These are phyloP conservation scores for Dioszegia hungarica DNA, from an alignment of 768 basidiomycete species.

Conservation along the genomic window DNA sequence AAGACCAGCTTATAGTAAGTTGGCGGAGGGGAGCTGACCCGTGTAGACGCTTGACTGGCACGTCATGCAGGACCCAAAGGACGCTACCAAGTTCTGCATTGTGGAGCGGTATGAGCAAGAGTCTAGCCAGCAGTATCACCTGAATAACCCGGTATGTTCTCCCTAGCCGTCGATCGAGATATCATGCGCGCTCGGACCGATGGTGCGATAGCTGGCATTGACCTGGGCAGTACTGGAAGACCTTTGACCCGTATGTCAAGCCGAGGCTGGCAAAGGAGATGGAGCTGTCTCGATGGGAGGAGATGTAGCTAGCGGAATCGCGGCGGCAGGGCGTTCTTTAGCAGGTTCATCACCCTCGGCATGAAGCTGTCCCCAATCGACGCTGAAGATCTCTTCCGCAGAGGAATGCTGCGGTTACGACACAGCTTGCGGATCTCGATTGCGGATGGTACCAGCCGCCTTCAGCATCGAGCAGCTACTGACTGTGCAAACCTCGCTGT, in stretches of 20 bases:
- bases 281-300: constrained; percentile 49
- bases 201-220: too few species aligned
- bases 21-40: not conserved
- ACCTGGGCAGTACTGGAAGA: constrained; percentile 44
- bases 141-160: constrained; percentile 41
- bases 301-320: constrained; percentile 39
- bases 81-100: constrained; percentile 49
- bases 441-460: too few species aligned
- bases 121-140: constrained; percentile 48
- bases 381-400: too few species aligned
- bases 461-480: too few species aligned
- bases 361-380: too few species aligned
- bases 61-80: constrained; percentile 51
- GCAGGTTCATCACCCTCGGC: too few species aligned
- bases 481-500: too few species aligned
- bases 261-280: constrained; percentile 46
- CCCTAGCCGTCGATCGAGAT: not conserved
- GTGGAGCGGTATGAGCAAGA: constrained; percentile 50
- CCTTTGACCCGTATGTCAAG: constrained; percentile 49
- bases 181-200: too few species aligned
- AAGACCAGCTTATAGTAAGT: too few species aligned
- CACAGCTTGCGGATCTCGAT: too few species aligned
- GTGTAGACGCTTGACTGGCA: constrained; percentile 48
- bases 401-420: too few species aligned
- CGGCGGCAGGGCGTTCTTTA: not conserved